Evolutionary conservation across 148 eudicot genomes (phyloP).

Genomic region (Gaultheria prostrata): DNA sequence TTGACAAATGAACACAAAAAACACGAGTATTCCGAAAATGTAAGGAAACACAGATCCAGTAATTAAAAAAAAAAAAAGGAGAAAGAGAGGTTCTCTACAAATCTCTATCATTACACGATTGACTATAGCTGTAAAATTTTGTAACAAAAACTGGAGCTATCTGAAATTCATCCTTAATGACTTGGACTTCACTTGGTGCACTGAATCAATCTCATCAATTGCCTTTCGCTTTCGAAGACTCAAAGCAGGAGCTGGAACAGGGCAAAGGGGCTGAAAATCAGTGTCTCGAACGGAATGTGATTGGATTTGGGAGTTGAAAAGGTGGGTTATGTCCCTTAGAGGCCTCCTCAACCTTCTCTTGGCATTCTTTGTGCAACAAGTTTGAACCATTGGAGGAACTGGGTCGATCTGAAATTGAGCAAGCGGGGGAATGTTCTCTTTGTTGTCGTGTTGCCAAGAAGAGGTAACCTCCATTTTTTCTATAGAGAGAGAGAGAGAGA

Average conservation of each 20-base stretch:
- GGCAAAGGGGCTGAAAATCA: not conserved
- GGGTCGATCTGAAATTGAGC: not conserved
- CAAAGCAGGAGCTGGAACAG: not conserved
- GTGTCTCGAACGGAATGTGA: not conserved
- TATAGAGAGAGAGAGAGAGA: not conserved
- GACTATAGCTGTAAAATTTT: not conserved
- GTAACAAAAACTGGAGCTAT: not conserved
- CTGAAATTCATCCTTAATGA: constrained; percentile 6
- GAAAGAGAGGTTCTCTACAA: not conserved
- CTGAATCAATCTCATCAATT: not conserved
- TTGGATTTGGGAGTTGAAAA: constrained; percentile 10
- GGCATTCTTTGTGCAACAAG: not conserved
- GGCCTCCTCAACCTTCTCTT: constrained; percentile 20
- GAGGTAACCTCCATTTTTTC: constrained; percentile 11
- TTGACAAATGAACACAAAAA: too few species aligned
- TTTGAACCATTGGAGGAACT: constrained; percentile 2
- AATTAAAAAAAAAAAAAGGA: not conserved
- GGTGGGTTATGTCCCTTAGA: constrained; percentile 24
- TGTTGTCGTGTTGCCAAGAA: constrained; percentile 10
- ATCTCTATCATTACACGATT: not conserved
- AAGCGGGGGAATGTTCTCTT: constrained; percentile 17
- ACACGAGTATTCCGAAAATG: too few species aligned
- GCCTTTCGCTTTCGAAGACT: constrained; percentile 11
- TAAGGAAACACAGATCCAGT: too few species aligned
- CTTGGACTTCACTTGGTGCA: not conserved